phyloP scores from a whole-genome alignment of 768 basidiomycete species.

The Mycena vitilis region DNA sequence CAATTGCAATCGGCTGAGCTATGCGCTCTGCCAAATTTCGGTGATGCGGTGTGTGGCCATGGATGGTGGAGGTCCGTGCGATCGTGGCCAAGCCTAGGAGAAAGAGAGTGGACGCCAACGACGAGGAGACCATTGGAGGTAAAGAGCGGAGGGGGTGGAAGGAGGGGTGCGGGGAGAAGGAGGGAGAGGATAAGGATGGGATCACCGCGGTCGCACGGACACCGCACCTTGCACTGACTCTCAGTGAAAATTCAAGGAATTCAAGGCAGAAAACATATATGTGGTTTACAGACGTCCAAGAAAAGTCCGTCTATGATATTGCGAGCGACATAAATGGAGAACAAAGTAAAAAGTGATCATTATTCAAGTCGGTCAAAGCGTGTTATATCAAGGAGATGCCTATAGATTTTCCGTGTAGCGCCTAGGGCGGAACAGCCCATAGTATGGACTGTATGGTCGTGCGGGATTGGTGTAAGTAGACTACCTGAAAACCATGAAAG shows the following conservation, averaged over 20 bases:
- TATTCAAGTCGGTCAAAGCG: background rate
- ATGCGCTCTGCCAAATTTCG: constrained; percentile 20
- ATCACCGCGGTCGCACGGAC: background rate
- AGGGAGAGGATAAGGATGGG: background rate
- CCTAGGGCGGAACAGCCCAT: no score
- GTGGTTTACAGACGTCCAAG: no score
- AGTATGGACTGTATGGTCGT: no score
- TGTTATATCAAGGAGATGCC: no score
- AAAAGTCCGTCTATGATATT: no score
- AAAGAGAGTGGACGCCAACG: constrained; percentile 28
- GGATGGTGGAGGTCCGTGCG: constrained; percentile 2
- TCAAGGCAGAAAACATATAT: no score
- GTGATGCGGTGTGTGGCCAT: constrained; percentile 16
- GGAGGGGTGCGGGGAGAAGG: background rate
- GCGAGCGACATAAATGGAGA: background rate
- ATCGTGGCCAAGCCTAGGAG: constrained; percentile 12
- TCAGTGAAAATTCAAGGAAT: no score
- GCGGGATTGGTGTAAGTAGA: no score
- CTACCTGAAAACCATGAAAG: no score
- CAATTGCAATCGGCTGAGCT: constrained; percentile 5
- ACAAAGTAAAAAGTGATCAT: background rate
- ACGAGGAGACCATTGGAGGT: constrained; percentile 19
- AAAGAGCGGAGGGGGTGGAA: constrained; percentile 19
- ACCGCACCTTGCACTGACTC: no score
- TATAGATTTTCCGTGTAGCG: no score